A percentile compares a stretch with the other conserved stretches of the same genome.
These are phyloP conservation scores for Rhodomyrtus tomentosa DNA, from an alignment of 345 rosid genomes.

Conservation along the genomic window DNA sequence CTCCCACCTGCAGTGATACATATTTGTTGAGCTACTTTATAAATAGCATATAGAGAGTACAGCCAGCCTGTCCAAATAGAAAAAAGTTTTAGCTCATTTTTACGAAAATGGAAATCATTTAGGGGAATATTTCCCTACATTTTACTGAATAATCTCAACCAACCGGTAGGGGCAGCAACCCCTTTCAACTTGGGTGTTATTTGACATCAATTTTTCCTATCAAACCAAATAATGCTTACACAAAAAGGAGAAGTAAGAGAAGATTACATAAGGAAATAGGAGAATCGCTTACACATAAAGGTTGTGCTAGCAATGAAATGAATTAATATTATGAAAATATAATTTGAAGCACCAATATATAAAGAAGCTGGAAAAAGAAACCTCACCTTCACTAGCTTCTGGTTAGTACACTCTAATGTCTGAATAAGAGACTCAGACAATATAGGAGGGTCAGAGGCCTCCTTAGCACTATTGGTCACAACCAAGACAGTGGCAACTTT, in stretches of 20 bases:
- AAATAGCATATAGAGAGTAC: background rate
- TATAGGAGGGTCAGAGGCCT: conserved; percentile 6
- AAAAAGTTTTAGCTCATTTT: background rate
- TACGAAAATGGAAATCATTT: background rate
- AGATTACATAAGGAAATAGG: background rate
- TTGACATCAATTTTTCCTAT: background rate
- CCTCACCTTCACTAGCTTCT: conserved; percentile 44
- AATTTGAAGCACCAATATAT: background rate
- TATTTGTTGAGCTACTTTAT: background rate
- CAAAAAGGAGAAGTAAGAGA: background rate
- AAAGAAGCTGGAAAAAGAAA: background rate
- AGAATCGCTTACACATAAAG: background rate
- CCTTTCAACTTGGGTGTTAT: background rate
- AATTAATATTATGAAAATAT: background rate
- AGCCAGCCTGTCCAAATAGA: background rate
- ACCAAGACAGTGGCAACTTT: conserved; percentile 53
- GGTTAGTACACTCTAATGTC: conserved; percentile 30
- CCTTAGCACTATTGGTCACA: conserved; percentile 20
- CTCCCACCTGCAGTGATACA: conserved; percentile 39
- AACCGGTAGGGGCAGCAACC: background rate
- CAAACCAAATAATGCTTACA: background rate
- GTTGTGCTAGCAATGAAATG: background rate
- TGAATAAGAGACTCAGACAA: conserved; percentile 11
- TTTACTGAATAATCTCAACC: background rate
- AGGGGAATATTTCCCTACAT: background rate